Percentiles rank a stretch among this genome's conserved stretches.
These are phyloP conservation scores for Stipa capillata DNA, from an alignment of 176 grass and related monocot species.

Conservation along the genomic window DNA sequence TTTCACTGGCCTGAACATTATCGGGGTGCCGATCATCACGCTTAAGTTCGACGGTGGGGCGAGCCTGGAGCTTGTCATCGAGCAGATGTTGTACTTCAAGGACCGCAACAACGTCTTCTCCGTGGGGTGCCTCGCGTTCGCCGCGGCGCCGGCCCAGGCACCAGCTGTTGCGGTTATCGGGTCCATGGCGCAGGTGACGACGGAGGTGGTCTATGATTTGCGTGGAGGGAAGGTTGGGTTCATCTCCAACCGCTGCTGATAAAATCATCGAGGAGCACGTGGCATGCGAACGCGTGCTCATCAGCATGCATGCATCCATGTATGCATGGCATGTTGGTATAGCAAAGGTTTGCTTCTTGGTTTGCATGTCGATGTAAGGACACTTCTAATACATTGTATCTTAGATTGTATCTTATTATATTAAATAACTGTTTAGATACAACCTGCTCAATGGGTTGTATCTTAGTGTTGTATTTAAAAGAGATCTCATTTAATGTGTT, in stretches of 20 bases:
- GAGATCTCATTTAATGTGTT: too few relatives aligned
- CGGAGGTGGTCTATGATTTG: slow-evolving; percentile 23
- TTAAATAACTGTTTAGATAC: too few relatives aligned
- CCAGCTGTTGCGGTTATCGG: not conserved
- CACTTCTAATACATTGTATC: too few relatives aligned
- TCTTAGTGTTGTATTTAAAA: too few relatives aligned
- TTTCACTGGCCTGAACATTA: not conserved
- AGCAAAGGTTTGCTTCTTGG: not conserved
- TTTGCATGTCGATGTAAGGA: not conserved
- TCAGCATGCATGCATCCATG: not conserved
- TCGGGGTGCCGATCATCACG: not conserved
- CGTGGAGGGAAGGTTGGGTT: slow-evolving; percentile 2
- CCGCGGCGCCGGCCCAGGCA: not conserved
- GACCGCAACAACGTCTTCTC: not conserved
- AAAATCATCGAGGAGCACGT: too few relatives aligned
- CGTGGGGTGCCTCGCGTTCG: slow-evolving; percentile 24
- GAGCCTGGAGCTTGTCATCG: not conserved
- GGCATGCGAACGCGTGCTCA: too few relatives aligned
- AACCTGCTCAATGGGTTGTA: too few relatives aligned
- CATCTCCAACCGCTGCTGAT: not conserved
- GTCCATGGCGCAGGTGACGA: not conserved
- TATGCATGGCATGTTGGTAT: not conserved
- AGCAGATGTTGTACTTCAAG: not conserved
- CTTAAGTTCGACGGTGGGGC: slow-evolving; percentile 6
- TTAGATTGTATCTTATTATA: too few relatives aligned